Percentiles rank a stretch among this genome's conserved stretches.
phyloP scores from a whole-genome alignment of 768 basidiomycete genomes.

The Pulveroboletus sp. region DNA sequence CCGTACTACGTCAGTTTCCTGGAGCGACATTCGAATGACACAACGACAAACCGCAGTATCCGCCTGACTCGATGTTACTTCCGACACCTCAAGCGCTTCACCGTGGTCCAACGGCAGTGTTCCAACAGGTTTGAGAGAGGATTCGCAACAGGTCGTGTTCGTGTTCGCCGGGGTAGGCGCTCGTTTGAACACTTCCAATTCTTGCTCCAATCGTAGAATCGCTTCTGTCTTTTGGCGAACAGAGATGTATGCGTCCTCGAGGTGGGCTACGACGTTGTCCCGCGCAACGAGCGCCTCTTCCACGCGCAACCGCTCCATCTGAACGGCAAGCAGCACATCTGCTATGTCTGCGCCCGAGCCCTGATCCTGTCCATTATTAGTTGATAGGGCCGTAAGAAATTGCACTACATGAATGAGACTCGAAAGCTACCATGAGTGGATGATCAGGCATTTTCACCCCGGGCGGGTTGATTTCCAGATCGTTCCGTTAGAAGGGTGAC shows the following conservation, averaged over 20 bases:
- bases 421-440: conserved; percentile 13
- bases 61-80: conserved; percentile 2
- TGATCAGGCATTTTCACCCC: conserved; percentile 1
- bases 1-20: not conserved
- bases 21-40: not conserved
- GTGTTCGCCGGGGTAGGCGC: conserved; percentile 20
- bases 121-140: not conserved
- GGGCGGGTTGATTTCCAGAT: too few species aligned
- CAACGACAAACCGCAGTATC: not conserved
- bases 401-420: not conserved
- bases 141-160: conserved; percentile 3
- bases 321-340: conserved; percentile 54
- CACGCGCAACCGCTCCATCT: conserved; percentile 50
- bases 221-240: conserved; percentile 57
- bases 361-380: conserved; percentile 11
- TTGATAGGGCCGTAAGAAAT: not conserved
- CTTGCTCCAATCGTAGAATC: conserved; percentile 48
- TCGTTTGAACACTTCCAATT: conserved; percentile 30
- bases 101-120: not conserved
- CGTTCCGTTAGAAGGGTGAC: too few species aligned
- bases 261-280: conserved; percentile 56
- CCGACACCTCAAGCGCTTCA: not conserved
- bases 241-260: conserved; percentile 57
- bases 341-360: conserved; percentile 21
- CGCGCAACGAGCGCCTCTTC: conserved; percentile 60